Base-by-base conservation (phyloP, 306 rosid species). In the Canavalia ensiformis region DNA sequence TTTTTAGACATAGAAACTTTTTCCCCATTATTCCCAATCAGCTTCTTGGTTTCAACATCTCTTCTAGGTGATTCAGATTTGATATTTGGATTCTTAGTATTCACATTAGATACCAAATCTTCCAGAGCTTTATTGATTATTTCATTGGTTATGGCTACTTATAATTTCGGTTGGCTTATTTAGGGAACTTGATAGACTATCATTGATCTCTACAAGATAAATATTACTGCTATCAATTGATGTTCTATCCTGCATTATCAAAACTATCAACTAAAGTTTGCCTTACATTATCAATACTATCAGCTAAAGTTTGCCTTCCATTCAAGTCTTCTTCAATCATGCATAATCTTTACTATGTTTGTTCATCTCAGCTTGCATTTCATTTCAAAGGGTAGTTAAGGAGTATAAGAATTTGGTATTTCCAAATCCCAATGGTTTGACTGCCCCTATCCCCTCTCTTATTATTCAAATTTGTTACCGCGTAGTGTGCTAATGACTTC, bases 401-500 rank as follows among this genome's bases (percentile, higher is more conserved):
- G 0, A 45, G 82, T 69, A 67, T 74, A 78, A 54, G 86, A 81
- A 86, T 78, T 86, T 85, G 87, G 57, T 83, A 88, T 79, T 83
- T 86, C 78, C 90, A 78, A 83, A 83, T 88, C 87, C 90, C 88
- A 78, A 88, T 68, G 87, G 83, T 81, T 88, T 90, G 92, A 87
- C 92, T 82, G 85, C 77, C 51, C 74, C 62, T 74, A 33, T 57
- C 64, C 59, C 62, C 9, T 47, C 13, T 2, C 55, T 35, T 50
- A 5, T 18, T 63, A 49, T 80, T 82, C 87, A 84, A 79, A 79
- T 79, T 83, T 75, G 39, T 9, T 77, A 81, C 87, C 51, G 88
- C 85, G 89, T 90, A 90, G 87, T 78, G 92, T 87, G 90, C 91
- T 87, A 92, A 83, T 87, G 89, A 73, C 72, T 75, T 64, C 75